phyloP scores from a whole-genome alignment of 2,329 filamentous ascomycete genomes.

The Neofusicoccum ribis region DNA sequence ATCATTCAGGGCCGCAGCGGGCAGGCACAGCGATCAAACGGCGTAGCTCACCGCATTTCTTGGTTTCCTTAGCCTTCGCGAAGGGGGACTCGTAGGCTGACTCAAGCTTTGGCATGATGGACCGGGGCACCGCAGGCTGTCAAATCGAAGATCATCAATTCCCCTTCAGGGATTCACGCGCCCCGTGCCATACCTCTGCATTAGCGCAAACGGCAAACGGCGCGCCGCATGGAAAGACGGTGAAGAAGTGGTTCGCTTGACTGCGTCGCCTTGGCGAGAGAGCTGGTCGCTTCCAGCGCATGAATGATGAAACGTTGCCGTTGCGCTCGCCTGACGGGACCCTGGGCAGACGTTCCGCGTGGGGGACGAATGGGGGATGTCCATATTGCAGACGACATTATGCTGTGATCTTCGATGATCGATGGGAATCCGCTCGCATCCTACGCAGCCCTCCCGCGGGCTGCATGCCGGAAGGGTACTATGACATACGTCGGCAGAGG shows the following conservation, averaged over 20 bases:
- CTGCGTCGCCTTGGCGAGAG: conserved; percentile 6
- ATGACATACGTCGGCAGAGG: conserved; percentile 10
- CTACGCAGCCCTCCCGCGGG: conserved; percentile 17
- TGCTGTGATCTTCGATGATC: conserved; percentile 21
- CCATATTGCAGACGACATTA: conserved; percentile 18
- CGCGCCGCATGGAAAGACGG: conserved; percentile 20
- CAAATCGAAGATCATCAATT: conserved; percentile 20
- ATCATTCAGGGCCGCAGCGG: conserved; percentile 15
- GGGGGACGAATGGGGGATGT: conserved; percentile 18
- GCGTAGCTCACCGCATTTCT: conserved; percentile 20
- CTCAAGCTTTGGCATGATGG: conserved; percentile 11
- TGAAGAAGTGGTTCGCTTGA: conserved; percentile 17
- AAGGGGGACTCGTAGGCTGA: conserved; percentile 13
- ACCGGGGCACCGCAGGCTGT: conserved; percentile 9
- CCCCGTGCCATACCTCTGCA: conserved; percentile 20
- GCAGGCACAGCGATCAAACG: conserved; percentile 16
- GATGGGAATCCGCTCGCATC: conserved; percentile 17
- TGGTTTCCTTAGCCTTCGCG: neutral
- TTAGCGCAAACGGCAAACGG: conserved; percentile 18
- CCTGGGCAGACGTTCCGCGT: conserved; percentile 16
- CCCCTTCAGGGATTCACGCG: conserved; percentile 12
- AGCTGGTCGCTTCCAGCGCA: conserved; percentile 16
- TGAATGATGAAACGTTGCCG: conserved; percentile 19
- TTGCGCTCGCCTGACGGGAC: conserved; percentile 18
- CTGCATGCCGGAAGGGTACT: conserved; percentile 15